These are phyloP conservation scores for Trypanosoma avium DNA, from an alignment of 208 protist genomes.

Conservation along the genomic window DNA sequence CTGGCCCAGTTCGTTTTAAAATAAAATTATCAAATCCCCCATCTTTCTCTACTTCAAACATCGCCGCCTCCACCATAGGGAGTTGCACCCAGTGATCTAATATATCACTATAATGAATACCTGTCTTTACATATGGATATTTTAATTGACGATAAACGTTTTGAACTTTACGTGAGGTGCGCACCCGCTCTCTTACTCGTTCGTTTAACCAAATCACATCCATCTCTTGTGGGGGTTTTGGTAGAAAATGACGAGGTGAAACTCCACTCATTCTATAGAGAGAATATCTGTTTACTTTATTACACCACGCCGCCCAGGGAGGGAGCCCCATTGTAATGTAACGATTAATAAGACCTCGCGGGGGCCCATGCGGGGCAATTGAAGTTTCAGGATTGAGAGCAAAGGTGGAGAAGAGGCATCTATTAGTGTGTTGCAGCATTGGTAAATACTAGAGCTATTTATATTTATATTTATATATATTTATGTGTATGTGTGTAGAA, in stretches of 20 bases:
- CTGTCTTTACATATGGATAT: slow-evolving; percentile 88
- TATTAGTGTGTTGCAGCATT: slow-evolving; percentile 42
- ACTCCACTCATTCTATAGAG: slow-evolving; percentile 88
- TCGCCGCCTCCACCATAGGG: slow-evolving; percentile 89
- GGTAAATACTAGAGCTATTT: not conserved
- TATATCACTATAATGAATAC: slow-evolving; percentile 86
- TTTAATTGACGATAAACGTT: slow-evolving; percentile 90
- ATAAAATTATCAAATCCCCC: slow-evolving; percentile 93
- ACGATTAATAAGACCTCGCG: slow-evolving; percentile 86
- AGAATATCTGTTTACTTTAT: slow-evolving; percentile 77
- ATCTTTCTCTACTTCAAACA: slow-evolving; percentile 85
- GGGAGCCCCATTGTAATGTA: slow-evolving; percentile 90
- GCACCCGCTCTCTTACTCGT: slow-evolving; percentile 83
- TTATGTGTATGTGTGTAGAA: no score
- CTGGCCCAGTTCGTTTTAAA: slow-evolving; percentile 66
- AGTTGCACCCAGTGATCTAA: slow-evolving; percentile 92
- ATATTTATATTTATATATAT: not conserved
- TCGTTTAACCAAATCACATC: slow-evolving; percentile 93
- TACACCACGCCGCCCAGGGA: slow-evolving; percentile 91
- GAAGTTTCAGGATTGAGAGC: slow-evolving; percentile 85
- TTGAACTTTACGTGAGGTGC: slow-evolving; percentile 85
- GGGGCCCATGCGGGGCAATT: slow-evolving; percentile 71
- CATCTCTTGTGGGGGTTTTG: slow-evolving; percentile 84
- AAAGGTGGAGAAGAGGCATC: slow-evolving; percentile 73
- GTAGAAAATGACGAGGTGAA: slow-evolving; percentile 68